Conservation (phyloP, 257 asterid genomes). For the Solanum acaule region DNA sequence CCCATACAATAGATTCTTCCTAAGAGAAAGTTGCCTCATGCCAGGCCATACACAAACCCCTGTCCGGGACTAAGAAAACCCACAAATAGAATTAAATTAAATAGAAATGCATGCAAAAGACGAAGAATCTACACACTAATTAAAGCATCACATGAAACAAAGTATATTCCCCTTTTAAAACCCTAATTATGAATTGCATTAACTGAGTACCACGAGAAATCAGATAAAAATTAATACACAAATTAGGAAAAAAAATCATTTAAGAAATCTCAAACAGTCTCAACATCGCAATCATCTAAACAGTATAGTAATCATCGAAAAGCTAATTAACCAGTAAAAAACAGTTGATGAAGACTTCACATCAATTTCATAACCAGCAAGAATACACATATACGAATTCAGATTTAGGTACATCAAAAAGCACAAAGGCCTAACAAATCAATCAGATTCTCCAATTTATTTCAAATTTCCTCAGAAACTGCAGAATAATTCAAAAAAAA, state of each 20-base stretch:
- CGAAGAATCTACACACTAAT: neutral
- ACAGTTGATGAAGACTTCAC: neutral
- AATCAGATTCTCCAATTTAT: neutral
- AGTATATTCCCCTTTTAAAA: neutral
- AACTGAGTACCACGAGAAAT: neutral
- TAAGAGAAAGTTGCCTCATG: conserved; percentile 71
- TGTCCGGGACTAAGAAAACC: conserved; percentile 36
- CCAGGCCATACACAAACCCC: conserved; percentile 86
- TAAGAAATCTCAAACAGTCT: neutral
- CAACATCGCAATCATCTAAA: neutral
- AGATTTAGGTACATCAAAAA: neutral
- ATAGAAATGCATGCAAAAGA: neutral
- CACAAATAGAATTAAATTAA: conserved; percentile 8
- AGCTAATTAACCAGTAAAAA: neutral
- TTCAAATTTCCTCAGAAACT: neutral
- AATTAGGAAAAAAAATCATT: neutral
- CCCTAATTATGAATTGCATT: neutral
- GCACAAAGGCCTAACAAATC: neutral
- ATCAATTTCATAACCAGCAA: neutral
- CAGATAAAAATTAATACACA: neutral
- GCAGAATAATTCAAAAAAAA: neutral
- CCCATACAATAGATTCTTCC: conserved; percentile 70
- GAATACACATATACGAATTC: neutral
- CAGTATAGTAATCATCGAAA: neutral
- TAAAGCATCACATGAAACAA: neutral